These are phyloP conservation scores for Citropsis articulata DNA, from an alignment of 345 rosid species.

Conservation along the genomic window DNA sequence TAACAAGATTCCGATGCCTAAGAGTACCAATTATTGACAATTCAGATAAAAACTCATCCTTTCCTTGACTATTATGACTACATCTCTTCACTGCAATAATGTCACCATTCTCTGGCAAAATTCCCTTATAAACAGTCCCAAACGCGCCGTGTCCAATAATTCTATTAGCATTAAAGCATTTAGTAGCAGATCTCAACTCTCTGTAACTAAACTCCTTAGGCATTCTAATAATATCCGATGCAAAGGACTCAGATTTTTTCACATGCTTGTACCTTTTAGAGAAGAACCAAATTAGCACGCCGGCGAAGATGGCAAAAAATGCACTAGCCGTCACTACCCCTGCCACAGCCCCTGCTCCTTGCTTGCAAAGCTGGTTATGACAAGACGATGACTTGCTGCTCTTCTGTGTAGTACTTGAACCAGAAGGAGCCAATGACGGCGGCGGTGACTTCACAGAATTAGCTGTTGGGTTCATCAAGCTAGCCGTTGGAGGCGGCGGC, in stretches of 20 bases:
- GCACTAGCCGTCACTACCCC: constrained; percentile 96
- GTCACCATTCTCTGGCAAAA: constrained; percentile 64
- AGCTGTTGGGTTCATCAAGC: constrained; percentile 67
- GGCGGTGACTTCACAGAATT: constrained; percentile 60
- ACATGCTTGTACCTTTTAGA: constrained; percentile 52
- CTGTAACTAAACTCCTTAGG: constrained; percentile 88
- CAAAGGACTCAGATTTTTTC: constrained; percentile 57
- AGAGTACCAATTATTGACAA: constrained; percentile 81
- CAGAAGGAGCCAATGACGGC: constrained; percentile 54
- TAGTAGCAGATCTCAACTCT: constrained; percentile 84
- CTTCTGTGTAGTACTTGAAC: constrained; percentile 35
- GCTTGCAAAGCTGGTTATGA: constrained; percentile 78
- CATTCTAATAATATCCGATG: constrained; percentile 74
- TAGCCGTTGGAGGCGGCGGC: constrained; percentile 60
- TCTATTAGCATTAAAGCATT: constrained; percentile 57
- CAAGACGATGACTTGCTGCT: constrained; percentile 52
- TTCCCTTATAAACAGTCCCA: constrained; percentile 89
- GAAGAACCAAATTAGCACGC: constrained; percentile 68
- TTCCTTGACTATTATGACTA: constrained; percentile 86
- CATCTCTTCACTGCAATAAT: constrained; percentile 86
- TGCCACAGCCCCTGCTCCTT: constrained; percentile 90
- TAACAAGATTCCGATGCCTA: constrained; percentile 85
- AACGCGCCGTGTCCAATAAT: constrained; percentile 93
- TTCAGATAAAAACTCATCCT: constrained; percentile 80
- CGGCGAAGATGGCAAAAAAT: constrained; percentile 75